These are phyloP conservation scores for Podospora anserina DNA, from an alignment of 495 filamentous ascomycete genomes.

Conservation along the genomic window DNA sequence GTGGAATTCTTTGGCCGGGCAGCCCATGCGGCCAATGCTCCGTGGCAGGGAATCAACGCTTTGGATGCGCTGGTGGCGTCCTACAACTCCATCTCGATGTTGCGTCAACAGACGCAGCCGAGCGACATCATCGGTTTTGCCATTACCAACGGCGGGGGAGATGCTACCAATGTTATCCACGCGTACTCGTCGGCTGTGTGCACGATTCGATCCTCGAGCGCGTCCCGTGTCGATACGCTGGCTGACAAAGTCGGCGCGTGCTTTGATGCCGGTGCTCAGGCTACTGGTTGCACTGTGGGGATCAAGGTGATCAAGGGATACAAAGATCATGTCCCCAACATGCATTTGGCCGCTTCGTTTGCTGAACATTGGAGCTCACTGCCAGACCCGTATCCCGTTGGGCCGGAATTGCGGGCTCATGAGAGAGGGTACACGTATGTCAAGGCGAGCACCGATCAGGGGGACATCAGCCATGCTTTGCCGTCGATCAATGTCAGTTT, in stretches of 20 bases:
- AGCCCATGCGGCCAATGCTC: slow-evolving; percentile 58
- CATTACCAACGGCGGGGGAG: slow-evolving; percentile 59
- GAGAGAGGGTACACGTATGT: slow-evolving; percentile 7
- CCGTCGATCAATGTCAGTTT: slow-evolving; percentile 62
- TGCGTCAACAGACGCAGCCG: slow-evolving; percentile 63
- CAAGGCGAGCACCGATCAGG: slow-evolving; percentile 56
- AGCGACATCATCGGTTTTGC: slow-evolving; percentile 57
- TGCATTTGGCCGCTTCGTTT: slow-evolving; percentile 53
- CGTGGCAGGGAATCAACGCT: slow-evolving; percentile 63
- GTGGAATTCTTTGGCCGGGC: slow-evolving; percentile 52
- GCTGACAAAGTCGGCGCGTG: slow-evolving; percentile 53
- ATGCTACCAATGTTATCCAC: slow-evolving; percentile 61
- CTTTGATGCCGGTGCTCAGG: slow-evolving; percentile 57
- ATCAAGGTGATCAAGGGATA: slow-evolving; percentile 50
- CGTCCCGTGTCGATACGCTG: slow-evolving; percentile 47
- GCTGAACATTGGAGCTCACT: slow-evolving; percentile 50
- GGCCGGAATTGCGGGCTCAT: slow-evolving; percentile 21
- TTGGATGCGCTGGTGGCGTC: slow-evolving; percentile 59
- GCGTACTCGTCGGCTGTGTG: slow-evolving; percentile 53
- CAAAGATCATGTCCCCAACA: slow-evolving; percentile 59
- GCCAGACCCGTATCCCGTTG: slow-evolving; percentile 24
- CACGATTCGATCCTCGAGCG: slow-evolving; percentile 49
- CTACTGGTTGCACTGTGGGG: slow-evolving; percentile 56
- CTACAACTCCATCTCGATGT: slow-evolving; percentile 59
- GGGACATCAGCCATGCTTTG: slow-evolving; percentile 62